phyloP scores from a whole-genome alignment of 345 rosid species.

The Sapria himalayana region DNA sequence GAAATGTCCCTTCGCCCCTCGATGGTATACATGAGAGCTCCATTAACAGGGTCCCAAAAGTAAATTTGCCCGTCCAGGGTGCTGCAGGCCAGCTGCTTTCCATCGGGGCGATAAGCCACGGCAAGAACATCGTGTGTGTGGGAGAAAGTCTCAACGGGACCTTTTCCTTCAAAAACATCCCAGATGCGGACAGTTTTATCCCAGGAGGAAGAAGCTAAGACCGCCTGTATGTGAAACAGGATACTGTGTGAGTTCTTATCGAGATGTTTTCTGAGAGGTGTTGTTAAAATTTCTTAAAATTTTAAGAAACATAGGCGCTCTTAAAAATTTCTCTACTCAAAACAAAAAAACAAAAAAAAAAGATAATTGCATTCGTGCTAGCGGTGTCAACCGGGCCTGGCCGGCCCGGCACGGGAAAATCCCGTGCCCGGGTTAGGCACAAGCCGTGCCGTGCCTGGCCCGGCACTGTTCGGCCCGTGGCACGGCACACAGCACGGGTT shows the following conservation, averaged over 20 bases:
- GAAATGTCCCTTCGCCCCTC: conserved; percentile 96
- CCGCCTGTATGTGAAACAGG: conserved; percentile 17
- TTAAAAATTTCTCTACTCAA: too few relatives aligned
- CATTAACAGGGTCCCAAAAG: conserved; percentile 94
- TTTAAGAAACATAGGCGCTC: too few relatives aligned
- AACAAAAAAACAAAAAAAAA: neutral
- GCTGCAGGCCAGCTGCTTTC: conserved; percentile 74
- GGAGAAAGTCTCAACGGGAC: conserved; percentile 61
- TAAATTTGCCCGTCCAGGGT: conserved; percentile 88
- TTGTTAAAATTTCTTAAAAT: too few relatives aligned
- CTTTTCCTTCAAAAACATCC: conserved; percentile 91
- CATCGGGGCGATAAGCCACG: conserved; percentile 82
- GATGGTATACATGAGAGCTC: conserved; percentile 67
- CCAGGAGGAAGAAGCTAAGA: conserved; percentile 94
- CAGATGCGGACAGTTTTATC: conserved; percentile 80
- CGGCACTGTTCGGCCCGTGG: too few relatives aligned
- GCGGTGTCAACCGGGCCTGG: too few relatives aligned
- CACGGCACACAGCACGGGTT: too few relatives aligned
- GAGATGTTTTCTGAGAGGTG: too few relatives aligned
- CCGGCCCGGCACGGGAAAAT: too few relatives aligned
- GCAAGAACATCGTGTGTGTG: conserved; percentile 90
- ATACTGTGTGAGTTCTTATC: too few relatives aligned
- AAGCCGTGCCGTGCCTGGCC: too few relatives aligned
- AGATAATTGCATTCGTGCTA: too few relatives aligned
- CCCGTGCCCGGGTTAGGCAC: too few relatives aligned